phyloP scores from a whole-genome alignment of 768 basidiomycete genomes.

The Sarcodon aspratus region DNA sequence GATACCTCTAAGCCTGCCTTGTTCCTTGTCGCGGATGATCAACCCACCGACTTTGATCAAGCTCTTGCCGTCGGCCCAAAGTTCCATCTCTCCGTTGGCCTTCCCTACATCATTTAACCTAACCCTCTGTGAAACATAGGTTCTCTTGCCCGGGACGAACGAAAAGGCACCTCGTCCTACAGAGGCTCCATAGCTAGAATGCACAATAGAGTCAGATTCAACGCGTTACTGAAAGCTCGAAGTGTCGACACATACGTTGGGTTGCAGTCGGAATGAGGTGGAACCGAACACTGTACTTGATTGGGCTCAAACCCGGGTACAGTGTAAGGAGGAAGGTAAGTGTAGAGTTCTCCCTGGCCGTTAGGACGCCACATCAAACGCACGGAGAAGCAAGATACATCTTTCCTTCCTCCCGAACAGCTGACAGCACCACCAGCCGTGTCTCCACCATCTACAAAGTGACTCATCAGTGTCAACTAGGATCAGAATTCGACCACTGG shows the following conservation, averaged over 20 bases:
- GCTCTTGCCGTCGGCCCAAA: constrained; percentile 55
- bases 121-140: constrained; percentile 45
- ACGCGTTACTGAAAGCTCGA: no score
- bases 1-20: constrained; percentile 50
- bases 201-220: no score
- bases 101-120: constrained; percentile 61
- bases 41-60: constrained; percentile 50
- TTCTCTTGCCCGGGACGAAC: constrained; percentile 57
- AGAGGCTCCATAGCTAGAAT: constrained; percentile 39
- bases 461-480: constrained; percentile 3
- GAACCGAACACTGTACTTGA: constrained; percentile 34
- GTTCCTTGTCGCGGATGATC: constrained; percentile 34
- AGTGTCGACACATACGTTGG: constrained; percentile 22
- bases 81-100: constrained; percentile 61
- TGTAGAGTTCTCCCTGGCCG: constrained; percentile 29
- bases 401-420: constrained; percentile 60
- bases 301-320: constrained; percentile 30
- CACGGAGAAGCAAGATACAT: constrained; percentile 49
- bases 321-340: constrained; percentile 28
- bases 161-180: constrained; percentile 60
- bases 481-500: not conserved
- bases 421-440: constrained; percentile 31
- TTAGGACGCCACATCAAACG: constrained; percentile 62
- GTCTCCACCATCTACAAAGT: constrained; percentile 41
- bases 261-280: constrained; percentile 43